These are phyloP conservation scores for Fusarium sp. DNA, from an alignment of 2,329 filamentous ascomycete genomes.

Conservation along the genomic window DNA sequence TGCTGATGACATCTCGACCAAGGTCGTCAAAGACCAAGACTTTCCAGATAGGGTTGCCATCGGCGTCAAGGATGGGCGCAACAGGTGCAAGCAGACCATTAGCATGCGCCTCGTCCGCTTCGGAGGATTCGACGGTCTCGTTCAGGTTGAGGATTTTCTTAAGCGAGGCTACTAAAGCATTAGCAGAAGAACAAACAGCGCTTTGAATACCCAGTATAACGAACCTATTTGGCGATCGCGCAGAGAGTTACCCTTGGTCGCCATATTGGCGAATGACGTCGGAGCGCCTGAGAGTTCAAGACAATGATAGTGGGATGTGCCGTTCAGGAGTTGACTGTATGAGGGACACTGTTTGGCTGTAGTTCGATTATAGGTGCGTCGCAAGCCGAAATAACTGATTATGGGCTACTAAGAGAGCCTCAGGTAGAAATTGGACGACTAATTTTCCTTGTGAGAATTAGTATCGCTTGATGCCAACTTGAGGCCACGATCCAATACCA, in stretches of 20 bases:
- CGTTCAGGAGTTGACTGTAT: conserved; percentile 24
- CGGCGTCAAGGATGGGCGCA: conserved; percentile 83
- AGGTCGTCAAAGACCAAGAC: conserved; percentile 93
- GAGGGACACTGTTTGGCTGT: conserved; percentile 6
- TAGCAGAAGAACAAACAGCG: background rate
- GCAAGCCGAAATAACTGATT: background rate
- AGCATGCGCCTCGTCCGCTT: conserved; percentile 71
- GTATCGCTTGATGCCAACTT: conserved; percentile 39
- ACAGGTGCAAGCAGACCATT: conserved; percentile 75
- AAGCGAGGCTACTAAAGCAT: conserved; percentile 75
- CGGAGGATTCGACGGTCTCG: conserved; percentile 71
- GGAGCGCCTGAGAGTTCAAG: conserved; percentile 22
- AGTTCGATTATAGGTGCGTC: background rate
- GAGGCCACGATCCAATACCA: conserved; percentile 46
- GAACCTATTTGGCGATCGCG: conserved; percentile 64
- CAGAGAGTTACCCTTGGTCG: conserved; percentile 59
- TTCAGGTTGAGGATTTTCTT: conserved; percentile 97
- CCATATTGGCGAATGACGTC: conserved; percentile 55
- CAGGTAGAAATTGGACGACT: conserved; percentile 2
- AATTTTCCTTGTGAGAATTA: conserved; percentile 14
- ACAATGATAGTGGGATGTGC: conserved; percentile 43
- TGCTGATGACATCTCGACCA: conserved; percentile 95
- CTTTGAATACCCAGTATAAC: background rate
- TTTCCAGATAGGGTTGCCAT: conserved; percentile 97
- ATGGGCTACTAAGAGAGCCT: background rate